Percentiles rank a stretch among this genome's conserved stretches.
Conservation (phyloP, 208 protist genomes). For the Phytomonas francai region DNA sequence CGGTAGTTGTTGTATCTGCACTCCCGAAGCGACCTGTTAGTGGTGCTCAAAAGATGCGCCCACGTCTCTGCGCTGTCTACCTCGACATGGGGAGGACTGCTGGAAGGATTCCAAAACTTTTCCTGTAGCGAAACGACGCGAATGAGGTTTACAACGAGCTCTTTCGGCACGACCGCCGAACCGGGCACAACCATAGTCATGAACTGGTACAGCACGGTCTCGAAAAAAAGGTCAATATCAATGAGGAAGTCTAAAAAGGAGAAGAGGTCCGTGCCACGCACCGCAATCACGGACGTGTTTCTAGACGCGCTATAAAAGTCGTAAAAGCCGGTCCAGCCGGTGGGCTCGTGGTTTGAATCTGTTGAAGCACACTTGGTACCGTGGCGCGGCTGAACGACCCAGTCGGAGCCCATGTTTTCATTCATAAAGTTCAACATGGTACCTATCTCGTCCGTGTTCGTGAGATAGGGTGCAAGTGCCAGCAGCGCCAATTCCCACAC, state of each 20-base stretch:
- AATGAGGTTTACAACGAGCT: conserved; percentile 51
- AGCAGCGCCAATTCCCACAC: conserved; percentile 69
- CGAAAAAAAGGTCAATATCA: conserved; percentile 76
- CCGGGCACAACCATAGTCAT: conserved; percentile 53
- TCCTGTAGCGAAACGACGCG: conserved; percentile 43
- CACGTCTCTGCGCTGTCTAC: conserved; percentile 8
- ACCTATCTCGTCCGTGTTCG: conserved; percentile 38
- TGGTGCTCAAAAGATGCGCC: conserved; percentile 10
- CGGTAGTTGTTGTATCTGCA: conserved; percentile 73
- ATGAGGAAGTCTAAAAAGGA: conserved; percentile 66
- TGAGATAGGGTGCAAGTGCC: conserved; percentile 53
- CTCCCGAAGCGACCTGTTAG: conserved; percentile 32
- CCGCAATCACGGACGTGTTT: conserved; percentile 50
- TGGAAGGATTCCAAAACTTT: background rate
- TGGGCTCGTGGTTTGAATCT: conserved; percentile 47
- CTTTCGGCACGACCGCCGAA: conserved; percentile 38
- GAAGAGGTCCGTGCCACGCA: conserved; percentile 72
- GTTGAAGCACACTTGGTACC: conserved; percentile 27
- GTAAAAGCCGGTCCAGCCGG: conserved; percentile 52
- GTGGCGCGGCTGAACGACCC: conserved; percentile 47
- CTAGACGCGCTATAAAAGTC: conserved; percentile 61
- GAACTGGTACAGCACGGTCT: conserved; percentile 67
- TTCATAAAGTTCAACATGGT: conserved; percentile 66
- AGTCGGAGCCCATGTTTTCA: conserved; percentile 49
- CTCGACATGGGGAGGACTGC: conserved; percentile 3